Base-by-base conservation (phyloP, 352 stramenopile species). In the Globisporangium middletonii region DNA sequence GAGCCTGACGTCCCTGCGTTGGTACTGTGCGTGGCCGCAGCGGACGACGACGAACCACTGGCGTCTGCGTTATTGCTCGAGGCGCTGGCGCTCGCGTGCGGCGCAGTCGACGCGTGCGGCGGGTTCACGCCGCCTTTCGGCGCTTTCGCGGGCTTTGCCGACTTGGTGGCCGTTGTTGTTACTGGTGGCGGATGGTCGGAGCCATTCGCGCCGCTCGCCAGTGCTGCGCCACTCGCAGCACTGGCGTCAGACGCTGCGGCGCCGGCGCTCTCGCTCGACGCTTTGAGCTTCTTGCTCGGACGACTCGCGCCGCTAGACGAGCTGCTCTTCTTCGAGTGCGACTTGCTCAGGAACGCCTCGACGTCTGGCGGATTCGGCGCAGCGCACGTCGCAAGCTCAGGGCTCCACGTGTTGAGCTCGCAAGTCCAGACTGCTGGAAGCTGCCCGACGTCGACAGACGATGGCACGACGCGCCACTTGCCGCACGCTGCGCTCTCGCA, bases 381-480 rank as follows among this genome's bases (percentile, higher is more conserved):
- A 5, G 60, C 76, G 57, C 84, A 94, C 19, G 74, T 88, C 27
- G 84, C 84, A 13, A 92, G 60, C 50, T 89, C 79, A 0, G 76
- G 80, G 7, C 73, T 66, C 84, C 84, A 94, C 6, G 82, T 91
- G 57, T 94, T 94, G 27, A 92, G 60, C 28, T 86, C 67, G 51
- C 84, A 94, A 47, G 82, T 89, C 84, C 84, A 99, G 28, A 95
- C 75, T 5, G 96, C 81, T 11, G 95, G 95, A 26, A 99, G 74
- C 26, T 75, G 69, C 41, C 90, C 81, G 23, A 92, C 83, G 52
- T 98, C 80, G 53, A 98, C 89, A n/a, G 72, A 82, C n/a, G 73
- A 69, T 11, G 96, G 92, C 41, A 98, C 80, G 35, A 97, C 84
- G 30, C 96, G 91, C 96, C 96, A 99, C 67, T 98, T 98, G 5